Evolutionary conservation across 768 basidiomycete genomes (phyloP).

Genomic region (Sarcodon aspratus): DNA sequence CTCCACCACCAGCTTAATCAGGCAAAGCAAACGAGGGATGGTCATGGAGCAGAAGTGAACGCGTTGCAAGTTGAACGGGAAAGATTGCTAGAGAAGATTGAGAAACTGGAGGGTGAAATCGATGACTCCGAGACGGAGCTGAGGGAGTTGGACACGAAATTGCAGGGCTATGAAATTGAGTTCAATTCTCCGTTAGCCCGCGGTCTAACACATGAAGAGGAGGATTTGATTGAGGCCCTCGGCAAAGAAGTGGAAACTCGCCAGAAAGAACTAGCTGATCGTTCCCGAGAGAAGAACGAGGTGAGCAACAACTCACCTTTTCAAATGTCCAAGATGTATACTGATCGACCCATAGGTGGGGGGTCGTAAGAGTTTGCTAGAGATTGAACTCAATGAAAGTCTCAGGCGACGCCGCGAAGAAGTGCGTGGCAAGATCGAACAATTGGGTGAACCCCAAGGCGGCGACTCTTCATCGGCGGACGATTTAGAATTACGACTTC

Average conservation of each 20-base stretch:
- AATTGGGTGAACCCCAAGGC: slow-evolving; percentile 48
- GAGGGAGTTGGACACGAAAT: slow-evolving; percentile 44
- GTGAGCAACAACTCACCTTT: slow-evolving; percentile 33
- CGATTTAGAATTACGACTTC: slow-evolving; percentile 53
- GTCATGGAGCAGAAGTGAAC: slow-evolving; percentile 49
- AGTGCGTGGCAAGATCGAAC: slow-evolving; percentile 63
- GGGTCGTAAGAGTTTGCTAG: slow-evolving; percentile 65
- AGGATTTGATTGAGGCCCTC: slow-evolving; percentile 48
- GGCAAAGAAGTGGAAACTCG: slow-evolving; percentile 68
- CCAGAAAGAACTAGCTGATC: slow-evolving; percentile 41
- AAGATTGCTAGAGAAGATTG: slow-evolving; percentile 45
- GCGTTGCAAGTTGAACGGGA: slow-evolving; percentile 61
- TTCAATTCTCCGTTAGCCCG: slow-evolving; percentile 64
- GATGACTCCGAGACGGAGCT: slow-evolving; percentile 69
- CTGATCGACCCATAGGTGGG: slow-evolving; percentile 14
- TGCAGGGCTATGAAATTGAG: slow-evolving; percentile 57
- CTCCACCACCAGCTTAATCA: slow-evolving; percentile 59
- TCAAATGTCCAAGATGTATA: neutral
- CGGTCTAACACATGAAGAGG: slow-evolving; percentile 66
- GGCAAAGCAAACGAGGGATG: slow-evolving; percentile 55
- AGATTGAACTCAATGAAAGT: slow-evolving; percentile 90
- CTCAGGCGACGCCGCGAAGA: slow-evolving; percentile 74
- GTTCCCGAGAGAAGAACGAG: slow-evolving; percentile 25
- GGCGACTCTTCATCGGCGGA: slow-evolving; percentile 48
- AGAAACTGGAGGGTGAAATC: slow-evolving; percentile 52